Conservation (phyloP, 805 yeast species). For the Saccharomycopsis selenospora region DNA sequence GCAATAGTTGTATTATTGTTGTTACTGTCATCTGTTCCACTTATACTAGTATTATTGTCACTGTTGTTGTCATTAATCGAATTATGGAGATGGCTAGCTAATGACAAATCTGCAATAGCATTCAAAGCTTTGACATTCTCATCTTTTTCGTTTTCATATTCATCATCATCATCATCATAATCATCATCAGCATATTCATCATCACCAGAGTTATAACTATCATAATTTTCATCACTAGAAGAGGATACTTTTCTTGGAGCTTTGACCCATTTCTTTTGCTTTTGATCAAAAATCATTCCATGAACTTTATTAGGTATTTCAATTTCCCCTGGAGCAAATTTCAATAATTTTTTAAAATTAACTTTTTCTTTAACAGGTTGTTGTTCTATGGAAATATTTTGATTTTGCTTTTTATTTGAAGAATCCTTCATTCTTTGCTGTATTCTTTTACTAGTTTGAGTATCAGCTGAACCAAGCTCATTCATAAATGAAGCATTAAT, state of each 20-base stretch:
- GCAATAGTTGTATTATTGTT: slow-evolving; percentile 2
- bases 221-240: background rate
- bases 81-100: slow-evolving; percentile 5
- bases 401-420: background rate
- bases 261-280: slow-evolving; percentile 12
- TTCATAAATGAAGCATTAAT: slow-evolving; percentile 20
- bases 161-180: background rate
- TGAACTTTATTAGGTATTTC: slow-evolving; percentile 16
- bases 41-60: background rate
- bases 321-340: slow-evolving; percentile 19
- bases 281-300: slow-evolving; percentile 18
- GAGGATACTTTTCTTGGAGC: background rate
- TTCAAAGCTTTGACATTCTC: slow-evolving; percentile 18
- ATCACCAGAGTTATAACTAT: no score
- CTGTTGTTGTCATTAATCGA: background rate
- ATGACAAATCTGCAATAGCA: slow-evolving; percentile 19
- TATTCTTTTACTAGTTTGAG: background rate
- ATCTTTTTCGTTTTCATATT: slow-evolving; percentile 2
- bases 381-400: background rate
- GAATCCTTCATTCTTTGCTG: background rate
- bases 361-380: slow-evolving; percentile 2
- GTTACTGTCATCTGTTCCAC: background rate
- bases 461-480: slow-evolving; percentile 7
- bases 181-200: background rate
- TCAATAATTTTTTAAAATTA: slow-evolving; percentile 15